Conservation (phyloP, 2,329 filamentous ascomycete genomes). For the Penicillium sp. region DNA sequence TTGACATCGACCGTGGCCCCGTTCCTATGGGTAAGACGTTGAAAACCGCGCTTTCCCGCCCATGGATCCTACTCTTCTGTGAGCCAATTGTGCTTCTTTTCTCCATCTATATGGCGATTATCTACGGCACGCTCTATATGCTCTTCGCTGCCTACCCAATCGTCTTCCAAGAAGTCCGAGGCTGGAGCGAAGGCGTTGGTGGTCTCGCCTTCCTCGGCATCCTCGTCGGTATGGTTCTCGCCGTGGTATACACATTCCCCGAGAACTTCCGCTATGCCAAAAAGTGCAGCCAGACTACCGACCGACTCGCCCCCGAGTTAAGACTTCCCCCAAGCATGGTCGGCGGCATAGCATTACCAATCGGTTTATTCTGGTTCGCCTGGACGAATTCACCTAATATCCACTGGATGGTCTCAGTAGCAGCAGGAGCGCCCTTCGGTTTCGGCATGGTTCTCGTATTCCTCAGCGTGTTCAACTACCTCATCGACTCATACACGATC, state of each 20-base stretch:
- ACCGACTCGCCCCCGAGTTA: constrained; percentile 52
- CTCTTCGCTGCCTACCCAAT: constrained; percentile 33
- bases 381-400: constrained; percentile 31
- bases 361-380: constrained; percentile 34
- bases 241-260: constrained; percentile 20
- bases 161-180: constrained; percentile 28
- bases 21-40: constrained; percentile 21
- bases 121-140: constrained; percentile 35
- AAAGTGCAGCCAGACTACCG: constrained; percentile 21
- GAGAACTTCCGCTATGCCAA: constrained; percentile 37
- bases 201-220: constrained; percentile 31
- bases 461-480: constrained; percentile 27
- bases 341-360: constrained; percentile 33
- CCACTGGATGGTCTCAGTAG: constrained; percentile 25
- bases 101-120: constrained; percentile 30
- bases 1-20: constrained; percentile 27
- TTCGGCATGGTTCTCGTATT: constrained; percentile 28
- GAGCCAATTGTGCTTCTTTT: constrained; percentile 33
- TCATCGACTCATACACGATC: constrained; percentile 28
- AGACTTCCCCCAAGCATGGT: constrained; percentile 51
- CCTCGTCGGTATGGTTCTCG: constrained; percentile 31
- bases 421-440: constrained; percentile 25
- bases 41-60: constrained; percentile 26
- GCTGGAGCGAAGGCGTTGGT: constrained; percentile 30
- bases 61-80: constrained; percentile 30